Evolutionary conservation across 345 rosid genomes (phyloP).

Genomic region (Cardamine occulta): DNA sequence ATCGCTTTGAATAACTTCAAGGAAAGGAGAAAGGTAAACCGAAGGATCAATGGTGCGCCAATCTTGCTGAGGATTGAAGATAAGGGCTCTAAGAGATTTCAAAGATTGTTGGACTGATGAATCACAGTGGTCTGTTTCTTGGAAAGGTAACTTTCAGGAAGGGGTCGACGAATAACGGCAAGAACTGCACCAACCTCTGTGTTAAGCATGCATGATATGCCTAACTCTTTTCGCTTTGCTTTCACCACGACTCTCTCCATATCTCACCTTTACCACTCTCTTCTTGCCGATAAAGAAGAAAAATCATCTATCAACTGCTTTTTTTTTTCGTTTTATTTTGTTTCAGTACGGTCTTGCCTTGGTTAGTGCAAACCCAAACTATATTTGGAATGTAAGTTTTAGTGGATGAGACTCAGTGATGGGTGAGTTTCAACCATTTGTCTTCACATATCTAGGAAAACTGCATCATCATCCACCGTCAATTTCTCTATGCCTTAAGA

Average conservation of each 20-base stretch:
- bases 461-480: conserved; percentile 7
- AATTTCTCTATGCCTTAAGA: conserved; percentile 24
- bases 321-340: background rate
- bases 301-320: background rate
- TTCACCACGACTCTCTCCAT: conserved; percentile 40
- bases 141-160: conserved; percentile 46
- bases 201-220: conserved; percentile 88
- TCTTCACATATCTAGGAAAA: conserved; percentile 23
- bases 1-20: conserved; percentile 80
- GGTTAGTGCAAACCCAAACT: conserved; percentile 32
- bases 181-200: conserved; percentile 90
- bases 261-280: background rate
- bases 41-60: conserved; percentile 84
- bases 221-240: conserved; percentile 60
- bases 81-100: conserved; percentile 73
- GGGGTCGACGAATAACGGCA: conserved; percentile 75
- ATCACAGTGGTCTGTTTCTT: conserved; percentile 60
- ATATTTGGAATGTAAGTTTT: conserved; percentile 31
- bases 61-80: conserved; percentile 91
- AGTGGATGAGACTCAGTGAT: conserved; percentile 41
- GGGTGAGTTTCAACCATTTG: conserved; percentile 38
- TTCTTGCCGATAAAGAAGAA: conserved; percentile 7
- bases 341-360: conserved; percentile 37
- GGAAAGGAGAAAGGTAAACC: conserved; percentile 76
- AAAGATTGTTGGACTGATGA: conserved; percentile 62